Base-by-base conservation (phyloP, 1,139 yeast genomes). In the Geotrichum fermentans region DNA sequence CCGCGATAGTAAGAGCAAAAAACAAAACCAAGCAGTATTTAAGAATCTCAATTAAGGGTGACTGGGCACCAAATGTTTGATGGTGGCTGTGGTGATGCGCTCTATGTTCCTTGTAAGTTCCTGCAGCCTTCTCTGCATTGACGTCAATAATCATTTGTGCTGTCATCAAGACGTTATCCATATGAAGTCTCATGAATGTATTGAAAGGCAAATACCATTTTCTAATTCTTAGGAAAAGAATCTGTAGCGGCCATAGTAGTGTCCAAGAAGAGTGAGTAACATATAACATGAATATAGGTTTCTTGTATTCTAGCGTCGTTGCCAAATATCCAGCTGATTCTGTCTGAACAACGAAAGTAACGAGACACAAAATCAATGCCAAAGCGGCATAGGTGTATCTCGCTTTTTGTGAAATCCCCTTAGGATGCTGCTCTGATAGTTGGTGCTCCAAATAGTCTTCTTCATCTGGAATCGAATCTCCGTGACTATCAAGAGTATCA, bases 241-340 rank as follows among this genome's bases (percentile, higher is more conserved):
- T 75, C 63, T 86, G 95, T 8, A 76, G 44, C 0, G 92, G 94
- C 86, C 90, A 83, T 45, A 85, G 72, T 16, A 76, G 48, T 74
- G 80, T 73, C 95, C 95, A 86, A 14, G 83, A 77, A 1, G 90
- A 85, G 61, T 87, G 96, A 0, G 95, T 88, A 7, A 85, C 69
- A 52, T 78, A 71, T 45, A 87, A 67, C 52, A 84, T 69, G 32
- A 86, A 67, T 18, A 85, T 72, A 0, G 96, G 96, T 61, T 86
- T 92, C 50, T 75, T 66, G 62, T 80, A 86, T 7, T 74, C 76
- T 20, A 73, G 63, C 3, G 72, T 65, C 35, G 73, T 70, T 59
- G 87, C 84, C 5, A 87, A 74, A 52, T 81, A 82, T 3, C 89
- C 78, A 1, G 95, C 87, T 54, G 82, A 72, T 65, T 87, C 96